phyloP scores from a whole-genome alignment of 2,329 filamentous ascomycete genomes.

The Penicillium oxalicum region DNA sequence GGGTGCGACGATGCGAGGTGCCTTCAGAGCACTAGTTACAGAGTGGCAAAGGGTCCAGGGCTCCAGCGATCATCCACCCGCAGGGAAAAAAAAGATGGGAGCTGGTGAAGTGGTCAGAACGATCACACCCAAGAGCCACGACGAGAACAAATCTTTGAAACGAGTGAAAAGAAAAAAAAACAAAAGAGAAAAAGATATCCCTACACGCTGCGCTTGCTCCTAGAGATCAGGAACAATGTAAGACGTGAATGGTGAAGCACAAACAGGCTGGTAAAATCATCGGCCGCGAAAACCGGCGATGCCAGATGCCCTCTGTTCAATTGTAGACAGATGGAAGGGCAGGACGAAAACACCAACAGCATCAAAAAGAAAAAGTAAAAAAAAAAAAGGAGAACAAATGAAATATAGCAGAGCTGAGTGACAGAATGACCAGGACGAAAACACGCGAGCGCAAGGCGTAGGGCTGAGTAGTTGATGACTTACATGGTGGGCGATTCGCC shows the following conservation, averaged over 20 bases:
- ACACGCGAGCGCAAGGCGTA: slow-evolving; percentile 7
- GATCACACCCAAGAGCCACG: no score
- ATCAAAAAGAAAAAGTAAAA: background rate
- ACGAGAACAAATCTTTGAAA: no score
- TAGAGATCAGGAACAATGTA: no score
- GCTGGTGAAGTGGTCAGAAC: slow-evolving; percentile 15
- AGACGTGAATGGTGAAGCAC: no score
- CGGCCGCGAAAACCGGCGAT: background rate
- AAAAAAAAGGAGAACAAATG: background rate
- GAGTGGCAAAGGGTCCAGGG: background rate
- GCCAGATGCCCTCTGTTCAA: background rate
- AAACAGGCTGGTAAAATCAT: no score
- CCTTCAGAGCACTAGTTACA: slow-evolving; percentile 3
- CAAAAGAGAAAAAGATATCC: no score
- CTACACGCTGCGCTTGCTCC: no score
- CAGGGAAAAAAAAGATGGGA: background rate
- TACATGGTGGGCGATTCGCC: slow-evolving; percentile 20
- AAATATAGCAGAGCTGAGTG: no score
- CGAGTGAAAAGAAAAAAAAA: no score
- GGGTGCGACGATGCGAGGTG: background rate
- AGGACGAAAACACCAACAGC: background rate
- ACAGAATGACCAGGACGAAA: background rate
- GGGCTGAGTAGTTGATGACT: slow-evolving; percentile 15
- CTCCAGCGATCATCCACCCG: slow-evolving; percentile 12
- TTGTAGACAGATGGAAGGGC: background rate